A percentile compares a stretch with the other conserved stretches of the same genome.
Conservation (phyloP, 768 basidiomycete genomes). For the Mycena epipterygia region DNA sequence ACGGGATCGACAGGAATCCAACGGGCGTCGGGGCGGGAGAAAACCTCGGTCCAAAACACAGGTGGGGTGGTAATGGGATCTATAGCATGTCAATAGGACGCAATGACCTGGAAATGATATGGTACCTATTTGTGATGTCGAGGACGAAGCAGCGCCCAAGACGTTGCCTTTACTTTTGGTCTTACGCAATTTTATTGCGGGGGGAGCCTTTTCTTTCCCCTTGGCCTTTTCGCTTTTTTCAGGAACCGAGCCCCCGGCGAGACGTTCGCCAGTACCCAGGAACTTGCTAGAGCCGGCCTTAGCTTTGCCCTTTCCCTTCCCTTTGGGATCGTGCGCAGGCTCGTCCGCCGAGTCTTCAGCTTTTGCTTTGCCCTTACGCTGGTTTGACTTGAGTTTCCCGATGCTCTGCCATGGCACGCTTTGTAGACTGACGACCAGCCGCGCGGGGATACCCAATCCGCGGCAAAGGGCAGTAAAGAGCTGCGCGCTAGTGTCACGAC, state of each 20-base stretch:
- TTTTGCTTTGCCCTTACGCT: conserved; percentile 49
- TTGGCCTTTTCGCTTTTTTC: conserved; percentile 64
- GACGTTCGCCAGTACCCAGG: conserved; percentile 55
- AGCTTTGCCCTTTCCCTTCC: conserved; percentile 44
- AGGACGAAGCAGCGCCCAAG: conserved; percentile 45
- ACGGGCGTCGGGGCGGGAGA: conserved; percentile 89
- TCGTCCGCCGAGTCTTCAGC: conserved; percentile 57
- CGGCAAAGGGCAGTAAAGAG: conserved; percentile 93
- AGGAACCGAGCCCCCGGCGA: conserved; percentile 52
- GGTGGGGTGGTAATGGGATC: conserved; percentile 81
- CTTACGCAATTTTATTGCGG: conserved; percentile 72
- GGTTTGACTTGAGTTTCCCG: conserved; percentile 68
- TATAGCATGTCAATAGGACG: conserved; percentile 30
- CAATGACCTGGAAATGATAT: neutral
- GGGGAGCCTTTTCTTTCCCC: conserved; percentile 69
- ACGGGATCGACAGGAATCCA: conserved; percentile 97
- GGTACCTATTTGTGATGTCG: conserved; percentile 9
- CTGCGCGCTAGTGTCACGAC: conserved; percentile 89
- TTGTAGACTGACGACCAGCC: conserved; percentile 92
- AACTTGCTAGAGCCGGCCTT: conserved; percentile 42
- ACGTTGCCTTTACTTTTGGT: conserved; percentile 64
- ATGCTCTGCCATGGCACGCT: conserved; percentile 91
- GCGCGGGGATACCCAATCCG: conserved; percentile 86
- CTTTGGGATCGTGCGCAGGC: conserved; percentile 49
- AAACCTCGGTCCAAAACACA: conserved; percentile 97